Evolutionary conservation across 2,329 filamentous ascomycete genomes (phyloP).

Genomic region (Claviceps spartinae): DNA sequence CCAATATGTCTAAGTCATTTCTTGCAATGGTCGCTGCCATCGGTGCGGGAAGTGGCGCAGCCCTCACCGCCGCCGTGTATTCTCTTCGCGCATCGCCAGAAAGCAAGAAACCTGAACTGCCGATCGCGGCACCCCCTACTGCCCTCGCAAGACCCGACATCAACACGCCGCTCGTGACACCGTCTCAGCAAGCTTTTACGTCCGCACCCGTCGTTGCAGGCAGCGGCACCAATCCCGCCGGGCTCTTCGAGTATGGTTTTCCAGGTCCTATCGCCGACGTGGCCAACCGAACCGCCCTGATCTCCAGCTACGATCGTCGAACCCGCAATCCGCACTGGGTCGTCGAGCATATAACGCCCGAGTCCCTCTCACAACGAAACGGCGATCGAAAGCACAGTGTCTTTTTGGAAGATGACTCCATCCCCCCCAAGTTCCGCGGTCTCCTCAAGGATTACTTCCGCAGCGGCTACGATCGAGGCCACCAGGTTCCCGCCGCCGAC

Average conservation of each 20-base stretch:
- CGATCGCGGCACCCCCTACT: constrained; percentile 11
- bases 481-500: constrained; percentile 94
- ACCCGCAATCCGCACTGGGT: constrained; percentile 91
- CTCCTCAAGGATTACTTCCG: constrained; percentile 89
- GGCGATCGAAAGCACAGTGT: constrained; percentile 73
- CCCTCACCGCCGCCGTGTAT: constrained; percentile 56
- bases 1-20: constrained; percentile 64
- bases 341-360: constrained; percentile 87
- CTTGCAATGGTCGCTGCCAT: constrained; percentile 62
- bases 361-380: constrained; percentile 59
- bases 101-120: constrained; percentile 7
- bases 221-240: constrained; percentile 55
- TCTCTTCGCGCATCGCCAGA: constrained; percentile 32
- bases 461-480: constrained; percentile 86
- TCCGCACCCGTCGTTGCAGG: constrained; percentile 16
- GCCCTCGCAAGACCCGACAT: constrained; percentile 8
- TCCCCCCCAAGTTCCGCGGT: constrained; percentile 80
- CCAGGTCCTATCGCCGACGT: constrained; percentile 81
- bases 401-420: constrained; percentile 67
- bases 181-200: constrained; percentile 43
- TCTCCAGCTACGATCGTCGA: constrained; percentile 82
- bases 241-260: constrained; percentile 78
- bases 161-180: constrained; percentile 27
- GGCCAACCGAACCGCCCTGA: constrained; percentile 59
- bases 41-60: constrained; percentile 64